phyloP scores from a whole-genome alignment of 2,329 filamentous ascomycete species.

The Fusarium heterosporum region DNA sequence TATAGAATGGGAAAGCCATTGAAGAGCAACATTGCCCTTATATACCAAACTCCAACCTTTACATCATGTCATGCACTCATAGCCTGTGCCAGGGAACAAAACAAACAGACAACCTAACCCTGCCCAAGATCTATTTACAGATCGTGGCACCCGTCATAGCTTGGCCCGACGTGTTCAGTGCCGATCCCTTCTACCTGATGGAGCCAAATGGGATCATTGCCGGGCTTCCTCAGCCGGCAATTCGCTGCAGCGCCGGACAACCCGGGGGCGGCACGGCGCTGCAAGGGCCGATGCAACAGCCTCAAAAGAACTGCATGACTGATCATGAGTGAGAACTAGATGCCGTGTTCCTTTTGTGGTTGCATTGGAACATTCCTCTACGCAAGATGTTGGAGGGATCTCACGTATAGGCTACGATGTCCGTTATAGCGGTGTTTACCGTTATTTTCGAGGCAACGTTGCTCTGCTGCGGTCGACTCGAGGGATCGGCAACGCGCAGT shows the following conservation, averaged over 20 bases:
- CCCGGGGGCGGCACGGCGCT: not conserved
- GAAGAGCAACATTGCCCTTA: constrained; percentile 2
- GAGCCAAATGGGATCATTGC: not conserved
- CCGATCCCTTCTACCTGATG: constrained; percentile 10
- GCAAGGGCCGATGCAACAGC: constrained; percentile 6
- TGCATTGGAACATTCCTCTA: constrained; percentile 3
- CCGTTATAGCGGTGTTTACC: not conserved
- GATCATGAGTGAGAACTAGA: not conserved
- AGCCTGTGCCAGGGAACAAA: not conserved
- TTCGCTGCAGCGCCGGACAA: constrained; percentile 4
- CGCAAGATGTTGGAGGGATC: not conserved
- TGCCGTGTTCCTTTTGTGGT: constrained; percentile 2
- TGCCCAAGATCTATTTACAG: constrained; percentile 27
- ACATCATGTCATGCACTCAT: constrained; percentile 9
- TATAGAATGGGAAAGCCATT: not conserved
- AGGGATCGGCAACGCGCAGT: constrained; percentile 16
- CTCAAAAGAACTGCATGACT: not conserved
- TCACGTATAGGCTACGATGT: not conserved
- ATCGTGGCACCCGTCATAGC: constrained; percentile 21
- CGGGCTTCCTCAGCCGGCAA: not conserved
- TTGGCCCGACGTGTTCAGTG: constrained; percentile 10
- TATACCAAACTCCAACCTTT: not conserved
- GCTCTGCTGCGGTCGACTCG: not conserved
- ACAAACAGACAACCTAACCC: constrained; percentile 3
- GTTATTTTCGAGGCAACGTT: constrained; percentile 21